Base-by-base conservation (phyloP, 768 basidiomycete species). In the Collybia sp. region DNA sequence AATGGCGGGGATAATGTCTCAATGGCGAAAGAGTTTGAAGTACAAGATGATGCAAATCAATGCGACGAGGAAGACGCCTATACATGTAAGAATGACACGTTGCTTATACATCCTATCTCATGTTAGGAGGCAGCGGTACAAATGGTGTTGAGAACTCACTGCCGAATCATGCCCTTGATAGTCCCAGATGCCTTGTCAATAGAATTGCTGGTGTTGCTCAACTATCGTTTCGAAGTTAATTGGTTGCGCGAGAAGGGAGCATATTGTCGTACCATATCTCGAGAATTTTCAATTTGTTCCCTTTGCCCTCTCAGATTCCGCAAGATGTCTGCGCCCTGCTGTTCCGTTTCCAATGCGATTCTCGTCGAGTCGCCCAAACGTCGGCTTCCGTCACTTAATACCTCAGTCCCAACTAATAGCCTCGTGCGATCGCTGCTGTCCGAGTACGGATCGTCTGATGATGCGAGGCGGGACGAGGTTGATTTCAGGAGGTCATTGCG, bases 301-400 rank as follows among this genome's bases (percentile, higher is more conserved):
- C 94, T 67, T 69, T 97, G 94, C 0, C 77, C 75, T 47, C 89
- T 69, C 57, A 97, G 69, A 53, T 77, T 85, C 53, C 84, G 66
- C 63, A 97, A 56, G 53, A 96, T 95, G 54, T 92, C 92, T 4
- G 90, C 85, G 1, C 94, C 94, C 32, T 92, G 76, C 56, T 87
- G 82, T 65, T 96, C 94, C 5, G 93, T 88, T 72, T 96, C 92
- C 30, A 96, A 67, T n/a, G 93, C 94, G 20, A 96, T 72, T 6
- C 92, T 71, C 42, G 93, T 91, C 11, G 83, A 85, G 40, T 92
- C 88, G 42, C 80, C 72, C 45, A 96, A 62, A 42, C 94, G 66
- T 36, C 85, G 64, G 11, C 76, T 73, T 1, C 92, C 90, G 57
- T 95, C 91, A 17, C 79, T 74, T 37, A 97, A 66, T 9, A 76